These are phyloP conservation scores for Spinacia oleracea DNA, from an alignment of 179 eudicot species.

Conservation along the genomic window DNA sequence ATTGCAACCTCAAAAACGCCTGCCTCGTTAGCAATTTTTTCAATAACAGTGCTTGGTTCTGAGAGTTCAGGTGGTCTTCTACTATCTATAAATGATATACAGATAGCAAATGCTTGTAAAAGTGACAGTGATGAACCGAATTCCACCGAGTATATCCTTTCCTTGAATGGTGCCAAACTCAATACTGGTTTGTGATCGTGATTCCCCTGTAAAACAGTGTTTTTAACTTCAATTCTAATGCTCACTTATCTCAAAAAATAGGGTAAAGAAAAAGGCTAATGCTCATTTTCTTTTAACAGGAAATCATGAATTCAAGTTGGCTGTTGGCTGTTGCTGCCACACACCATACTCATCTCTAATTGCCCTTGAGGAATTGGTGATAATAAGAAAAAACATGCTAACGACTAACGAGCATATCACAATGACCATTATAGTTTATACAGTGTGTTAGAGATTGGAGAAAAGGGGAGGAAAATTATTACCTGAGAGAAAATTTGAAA, in stretches of 20 bases:
- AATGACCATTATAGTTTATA: too few relatives aligned
- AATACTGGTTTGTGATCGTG: constrained; percentile 42
- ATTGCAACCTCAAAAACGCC: constrained; percentile 20
- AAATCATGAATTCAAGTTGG: too few relatives aligned
- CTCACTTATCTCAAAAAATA: neutral
- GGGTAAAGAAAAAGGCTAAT: neutral
- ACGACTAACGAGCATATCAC: neutral
- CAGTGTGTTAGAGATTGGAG: neutral
- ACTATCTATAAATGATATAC: constrained; percentile 56
- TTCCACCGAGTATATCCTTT: constrained; percentile 62
- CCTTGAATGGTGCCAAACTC: constrained; percentile 57
- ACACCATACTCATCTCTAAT: neutral
- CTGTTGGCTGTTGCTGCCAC: too few relatives aligned
- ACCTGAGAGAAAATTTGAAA: constrained; percentile 79
- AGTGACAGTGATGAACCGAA: constrained; percentile 59
- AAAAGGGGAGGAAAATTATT: constrained; percentile 4
- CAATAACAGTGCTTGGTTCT: constrained; percentile 31
- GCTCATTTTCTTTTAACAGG: too few relatives aligned
- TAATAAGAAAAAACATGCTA: neutral
- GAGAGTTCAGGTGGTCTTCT: constrained; percentile 46
- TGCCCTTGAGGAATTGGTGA: neutral
- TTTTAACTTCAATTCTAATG: neutral
- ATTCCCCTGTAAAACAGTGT: constrained; percentile 48
- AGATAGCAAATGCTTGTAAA: constrained; percentile 76
- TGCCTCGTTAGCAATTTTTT: constrained; percentile 30